Evolutionary conservation across 352 stramenopile genomes (phyloP).

Genomic region (Phytophthora litchii): DNA sequence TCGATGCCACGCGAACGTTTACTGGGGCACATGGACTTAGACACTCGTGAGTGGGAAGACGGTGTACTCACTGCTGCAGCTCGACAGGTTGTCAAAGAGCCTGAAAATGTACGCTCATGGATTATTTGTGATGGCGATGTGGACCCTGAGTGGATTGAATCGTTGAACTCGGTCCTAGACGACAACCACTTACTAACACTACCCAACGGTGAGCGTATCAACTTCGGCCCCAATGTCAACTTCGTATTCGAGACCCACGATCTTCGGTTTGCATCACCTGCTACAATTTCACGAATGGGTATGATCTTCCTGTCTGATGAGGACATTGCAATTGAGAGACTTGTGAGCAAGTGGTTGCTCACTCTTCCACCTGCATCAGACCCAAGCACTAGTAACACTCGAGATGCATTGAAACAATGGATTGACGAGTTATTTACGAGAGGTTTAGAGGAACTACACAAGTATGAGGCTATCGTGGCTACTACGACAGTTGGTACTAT

Average conservation of each 20-base stretch:
- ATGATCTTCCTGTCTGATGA: conserved; percentile 98
- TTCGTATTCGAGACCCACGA: conserved; percentile 98
- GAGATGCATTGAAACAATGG: conserved; percentile 76
- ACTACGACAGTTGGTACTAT: conserved; percentile 95
- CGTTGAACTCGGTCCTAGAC: conserved; percentile 95
- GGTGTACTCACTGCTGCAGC: conserved; percentile 94
- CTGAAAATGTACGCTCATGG: conserved; percentile 90
- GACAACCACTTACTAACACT: conserved; percentile 97
- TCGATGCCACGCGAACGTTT: conserved; percentile 93
- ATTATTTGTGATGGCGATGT: conserved; percentile 97
- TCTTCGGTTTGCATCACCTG: conserved; percentile 93
- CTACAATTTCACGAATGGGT: conserved; percentile 96
- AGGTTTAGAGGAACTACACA: conserved; percentile 85
- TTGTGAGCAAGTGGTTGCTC: conserved; percentile 86
- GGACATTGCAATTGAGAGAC: conserved; percentile 76
- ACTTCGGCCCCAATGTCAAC: conserved; percentile 95
- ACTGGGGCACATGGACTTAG: conserved; percentile 94
- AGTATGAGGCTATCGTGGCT: conserved; percentile 88
- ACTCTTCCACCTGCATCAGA: conserved; percentile 30
- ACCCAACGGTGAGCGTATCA: conserved; percentile 96
- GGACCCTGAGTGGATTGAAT: conserved; percentile 97
- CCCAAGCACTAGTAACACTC: conserved; percentile 29
- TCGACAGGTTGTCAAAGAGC: conserved; percentile 91
- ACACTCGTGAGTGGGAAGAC: conserved; percentile 96
- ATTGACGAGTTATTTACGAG: conserved; percentile 94